Evolutionary conservation across 2,329 filamentous ascomycete genomes (phyloP).

Genomic region (Emergomyces pasteurianus): DNA sequence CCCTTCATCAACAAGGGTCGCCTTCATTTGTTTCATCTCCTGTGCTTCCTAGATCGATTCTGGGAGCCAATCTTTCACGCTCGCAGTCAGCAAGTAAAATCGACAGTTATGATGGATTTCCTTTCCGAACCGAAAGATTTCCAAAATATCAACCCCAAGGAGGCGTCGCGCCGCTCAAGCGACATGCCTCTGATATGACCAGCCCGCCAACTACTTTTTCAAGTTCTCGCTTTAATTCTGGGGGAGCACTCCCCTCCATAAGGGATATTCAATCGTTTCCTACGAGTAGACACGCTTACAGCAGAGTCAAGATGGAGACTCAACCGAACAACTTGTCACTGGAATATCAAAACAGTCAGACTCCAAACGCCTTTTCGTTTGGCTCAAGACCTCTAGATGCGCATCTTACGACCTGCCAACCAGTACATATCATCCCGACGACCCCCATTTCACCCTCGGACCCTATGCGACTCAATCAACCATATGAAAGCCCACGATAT

Average conservation of each 20-base stretch:
- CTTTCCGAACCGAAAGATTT: neutral
- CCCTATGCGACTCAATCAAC: slow-evolving; percentile 18
- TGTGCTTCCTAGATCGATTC: slow-evolving; percentile 20
- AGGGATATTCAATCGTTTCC: slow-evolving; percentile 25
- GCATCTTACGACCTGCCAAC: slow-evolving; percentile 16
- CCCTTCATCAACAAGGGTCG: slow-evolving; percentile 19
- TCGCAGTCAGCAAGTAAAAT: slow-evolving; percentile 15
- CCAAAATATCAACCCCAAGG: neutral
- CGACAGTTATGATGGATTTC: slow-evolving; percentile 17
- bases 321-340: neutral
- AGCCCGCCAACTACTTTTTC: neutral
- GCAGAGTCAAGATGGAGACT: slow-evolving; percentile 11
- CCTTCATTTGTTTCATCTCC: slow-evolving; percentile 16
- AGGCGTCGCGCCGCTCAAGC: neutral
- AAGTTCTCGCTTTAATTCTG: slow-evolving; percentile 14
- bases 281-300: slow-evolving; percentile 15
- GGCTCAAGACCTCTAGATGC: slow-evolving; percentile 9
- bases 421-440: slow-evolving; percentile 15
- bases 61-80: slow-evolving; percentile 13
- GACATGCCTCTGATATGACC: slow-evolving; percentile 4
- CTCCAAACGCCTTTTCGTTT: slow-evolving; percentile 4
- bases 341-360: neutral
- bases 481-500: slow-evolving; percentile 18
- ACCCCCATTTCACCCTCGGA: slow-evolving; percentile 6
- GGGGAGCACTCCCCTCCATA: slow-evolving; percentile 26